These are phyloP conservation scores for Carex arenaria DNA, from an alignment of 202 grass and related monocot genomes.

Conservation along the genomic window DNA sequence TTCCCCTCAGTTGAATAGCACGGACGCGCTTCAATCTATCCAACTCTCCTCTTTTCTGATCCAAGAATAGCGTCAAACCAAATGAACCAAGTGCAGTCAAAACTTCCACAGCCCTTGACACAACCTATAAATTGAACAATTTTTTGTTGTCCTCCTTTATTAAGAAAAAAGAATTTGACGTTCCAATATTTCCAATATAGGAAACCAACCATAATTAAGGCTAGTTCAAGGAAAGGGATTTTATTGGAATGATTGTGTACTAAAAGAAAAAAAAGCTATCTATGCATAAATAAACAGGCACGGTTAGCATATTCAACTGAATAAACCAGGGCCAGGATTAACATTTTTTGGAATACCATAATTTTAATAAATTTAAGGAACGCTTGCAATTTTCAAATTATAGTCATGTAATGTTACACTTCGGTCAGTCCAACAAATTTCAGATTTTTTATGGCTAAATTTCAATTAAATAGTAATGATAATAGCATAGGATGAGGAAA, in stretches of 20 bases:
- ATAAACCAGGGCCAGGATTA: background rate
- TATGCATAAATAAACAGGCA: background rate
- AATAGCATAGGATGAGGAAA: background rate
- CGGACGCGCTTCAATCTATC: conserved; percentile 41
- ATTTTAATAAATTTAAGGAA: background rate
- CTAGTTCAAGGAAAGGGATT: background rate
- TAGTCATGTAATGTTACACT: background rate
- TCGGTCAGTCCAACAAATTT: background rate
- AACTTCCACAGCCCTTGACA: conserved; percentile 60
- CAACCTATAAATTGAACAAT: conserved; percentile 40
- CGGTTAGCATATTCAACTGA: background rate
- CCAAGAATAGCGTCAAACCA: conserved; percentile 42
- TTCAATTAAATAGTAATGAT: background rate
- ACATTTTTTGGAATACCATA: background rate
- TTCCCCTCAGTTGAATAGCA: conserved; percentile 67
- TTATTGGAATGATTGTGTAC: background rate
- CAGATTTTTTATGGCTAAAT: background rate
- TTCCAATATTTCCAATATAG: conserved; percentile 4
- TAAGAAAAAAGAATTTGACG: background rate
- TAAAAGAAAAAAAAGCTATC: background rate
- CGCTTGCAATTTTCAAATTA: background rate
- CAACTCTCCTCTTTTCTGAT: conserved; percentile 50
- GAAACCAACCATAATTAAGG: background rate
- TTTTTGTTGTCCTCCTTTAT: conserved; percentile 6
- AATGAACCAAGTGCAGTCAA: conserved; percentile 63